Base-by-base conservation (phyloP, 352 stramenopile genomes). In the Globisporangium echinulatum region DNA sequence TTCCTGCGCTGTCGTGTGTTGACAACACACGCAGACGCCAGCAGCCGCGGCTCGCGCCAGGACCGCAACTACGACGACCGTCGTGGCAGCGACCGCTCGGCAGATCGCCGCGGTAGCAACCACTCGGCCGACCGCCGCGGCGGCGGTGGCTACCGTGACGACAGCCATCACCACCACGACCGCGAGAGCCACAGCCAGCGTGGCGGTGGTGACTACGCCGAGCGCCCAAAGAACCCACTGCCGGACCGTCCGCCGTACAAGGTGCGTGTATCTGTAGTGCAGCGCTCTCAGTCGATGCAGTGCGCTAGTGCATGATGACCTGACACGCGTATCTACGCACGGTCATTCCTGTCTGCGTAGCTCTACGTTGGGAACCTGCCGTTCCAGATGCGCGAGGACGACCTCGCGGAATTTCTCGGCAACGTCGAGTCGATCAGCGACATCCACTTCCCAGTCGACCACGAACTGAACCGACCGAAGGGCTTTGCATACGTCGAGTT, bases 401-500 rank as follows among this genome's bases (percentile, higher is more conserved):
- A 94, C 33, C 57, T 96, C 53, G 82, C 74, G 14, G 71, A 86
- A 14, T 91, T 92, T 53, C 72, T 92, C 11, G 75, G 76, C 10
- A 50, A 71, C 3, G 59, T 87, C 2, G 68, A 75, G 14, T 14
- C 49, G 44, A 82, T 94, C 56, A 64, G 53, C 36, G 79, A 94
- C 63, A 84, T 96, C 33, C 83, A 75, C 47, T 75, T 93, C 62
- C 80, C 75, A 39, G 64, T 72, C n/a, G 83, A 96, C 58, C 70
- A 61, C 36, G 70, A 86, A 17, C 65, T 64, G n/a, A 73, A 89
- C 61, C 79, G 81, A 14, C 74, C 80, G 17, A 91, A 90, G 69
- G 87, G 87, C 49, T 90, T 91, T 63, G 87, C 85, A 14, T 96
- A 94, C 69, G 82, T 96, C 7, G 85, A 94, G 64, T 94, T 94